phyloP scores from a whole-genome alignment of 2,329 filamentous ascomycete species.

The Ophiostoma ips region DNA sequence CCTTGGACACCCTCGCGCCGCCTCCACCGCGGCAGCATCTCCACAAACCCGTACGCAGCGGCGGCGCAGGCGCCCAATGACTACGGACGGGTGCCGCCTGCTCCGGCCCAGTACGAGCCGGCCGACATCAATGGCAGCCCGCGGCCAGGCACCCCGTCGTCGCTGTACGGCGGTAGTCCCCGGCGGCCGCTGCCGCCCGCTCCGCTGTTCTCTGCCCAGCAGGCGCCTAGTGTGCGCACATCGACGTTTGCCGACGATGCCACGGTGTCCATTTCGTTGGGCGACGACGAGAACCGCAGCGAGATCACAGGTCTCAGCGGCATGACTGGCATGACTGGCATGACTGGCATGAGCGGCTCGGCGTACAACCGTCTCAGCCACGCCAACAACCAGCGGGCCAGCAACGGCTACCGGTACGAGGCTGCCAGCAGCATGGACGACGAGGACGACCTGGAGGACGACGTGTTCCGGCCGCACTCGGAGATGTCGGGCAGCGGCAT shows the following conservation, averaged over 20 bases:
- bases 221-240: slow-evolving; percentile 24
- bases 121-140: slow-evolving; percentile 81
- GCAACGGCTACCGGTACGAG: slow-evolving; percentile 11
- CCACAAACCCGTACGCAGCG: slow-evolving; percentile 1
- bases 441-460: slow-evolving; percentile 35
- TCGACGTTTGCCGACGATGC: slow-evolving; percentile 50
- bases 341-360: background rate
- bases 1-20: slow-evolving; percentile 42
- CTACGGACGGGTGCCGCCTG: slow-evolving; percentile 50
- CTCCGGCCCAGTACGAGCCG: slow-evolving; percentile 65
- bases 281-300: slow-evolving; percentile 30
- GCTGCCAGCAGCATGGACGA: slow-evolving; percentile 10
- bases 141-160: slow-evolving; percentile 79
- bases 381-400: background rate
- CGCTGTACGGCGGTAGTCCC: slow-evolving; percentile 76
- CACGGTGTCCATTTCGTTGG: slow-evolving; percentile 57
- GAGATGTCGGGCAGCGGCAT: slow-evolving; percentile 35
- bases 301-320: slow-evolving; percentile 52
- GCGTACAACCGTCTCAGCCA: background rate
- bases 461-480: slow-evolving; percentile 49
- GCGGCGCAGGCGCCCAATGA: slow-evolving; percentile 34
- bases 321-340: background rate
- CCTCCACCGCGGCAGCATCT: background rate
- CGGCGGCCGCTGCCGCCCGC: slow-evolving; percentile 77
- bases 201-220: slow-evolving; percentile 66